Base-by-base conservation (phyloP, 768 basidiomycete species). In the Boletellus ananas region DNA sequence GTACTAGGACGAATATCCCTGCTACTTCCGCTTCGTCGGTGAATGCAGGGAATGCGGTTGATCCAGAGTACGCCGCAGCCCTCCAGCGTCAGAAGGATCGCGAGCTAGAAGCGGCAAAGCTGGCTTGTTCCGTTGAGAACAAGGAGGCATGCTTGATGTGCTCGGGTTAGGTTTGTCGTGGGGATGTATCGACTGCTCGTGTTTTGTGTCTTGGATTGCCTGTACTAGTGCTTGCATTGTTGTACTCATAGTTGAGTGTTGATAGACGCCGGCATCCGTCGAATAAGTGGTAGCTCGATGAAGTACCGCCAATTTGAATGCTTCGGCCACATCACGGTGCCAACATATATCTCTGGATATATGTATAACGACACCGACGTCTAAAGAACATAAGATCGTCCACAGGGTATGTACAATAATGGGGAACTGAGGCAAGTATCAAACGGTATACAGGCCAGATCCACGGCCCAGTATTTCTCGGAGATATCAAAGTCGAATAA, bases 101-200 rank as follows among this genome's bases (percentile, higher is more conserved):
- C 16, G 85, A 92, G 70, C 70, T 82, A 4, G 94, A 89, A 67
- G 85, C 89, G 51, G 94, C 84, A 6, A 85, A 86, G 71, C 67
- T 94, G 50, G 69, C 79, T 65, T 95, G 94, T 63, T 90, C 89
- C 55, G 59, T 95, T 43, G 92, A 94, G 68, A 95, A 95, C 71
- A 94, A 94, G 76, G 93, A 95, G 47, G 90, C 88, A 1, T 95
- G 92, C 64, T 60, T 93, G 66, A 94, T 94, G 90, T 93, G 90
- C 72, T 91, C 89, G 52, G 87, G 85, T 47, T 90, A 67, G 80
- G 25, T 18, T 31, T 35, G 37, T 20, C 7, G 37, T 41, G 23
- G 35, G 11, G 34, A 20, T 27, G 21, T 37, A 16, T 27, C 36
- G 10, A 38, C 37, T 51, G n/a, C 16, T 29, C 2, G 13, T 46